Percentiles rank a stretch among this genome's conserved stretches.
Evolutionary conservation across 768 basidiomycete species (phyloP).

Genomic region (Lentinula sp.): DNA sequence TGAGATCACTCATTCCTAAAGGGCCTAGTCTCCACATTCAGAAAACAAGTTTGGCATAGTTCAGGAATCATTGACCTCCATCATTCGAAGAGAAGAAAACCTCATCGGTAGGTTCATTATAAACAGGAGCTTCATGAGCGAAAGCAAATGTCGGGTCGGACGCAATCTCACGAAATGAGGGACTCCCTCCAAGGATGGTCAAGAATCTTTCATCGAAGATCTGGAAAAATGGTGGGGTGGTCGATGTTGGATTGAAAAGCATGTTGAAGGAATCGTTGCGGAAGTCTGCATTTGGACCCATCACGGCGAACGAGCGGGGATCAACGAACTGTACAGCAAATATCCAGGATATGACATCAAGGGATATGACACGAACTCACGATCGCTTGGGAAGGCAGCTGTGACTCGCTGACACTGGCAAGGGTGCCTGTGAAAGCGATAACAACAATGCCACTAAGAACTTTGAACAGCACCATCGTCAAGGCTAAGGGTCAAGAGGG

Average conservation of each 20-base stretch:
- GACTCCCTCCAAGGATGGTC: constrained; percentile 46
- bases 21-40: constrained; percentile 10
- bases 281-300: constrained; percentile 22
- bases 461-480: background rate
- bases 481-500: background rate
- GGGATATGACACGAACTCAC: background rate
- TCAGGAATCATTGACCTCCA: constrained; percentile 33
- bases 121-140: constrained; percentile 77
- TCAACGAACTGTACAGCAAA: constrained; percentile 23
- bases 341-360: background rate
- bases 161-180: constrained; percentile 55
- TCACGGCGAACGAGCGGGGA: constrained; percentile 29
- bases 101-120: constrained; percentile 59
- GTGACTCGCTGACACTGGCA: background rate
- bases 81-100: constrained; percentile 70
- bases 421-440: background rate
- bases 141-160: constrained; percentile 59
- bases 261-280: constrained; percentile 13
- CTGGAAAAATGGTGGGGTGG: constrained; percentile 42
- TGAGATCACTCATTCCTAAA: constrained; percentile 54
- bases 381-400: constrained; percentile 2
- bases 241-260: constrained; percentile 39
- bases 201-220: constrained; percentile 50
- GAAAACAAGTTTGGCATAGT: background rate
- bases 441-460: background rate